A percentile compares a stretch with the other conserved stretches of the same genome.
Conservation (phyloP, 768 basidiomycete genomes). For the Obba rivulosa region DNA sequence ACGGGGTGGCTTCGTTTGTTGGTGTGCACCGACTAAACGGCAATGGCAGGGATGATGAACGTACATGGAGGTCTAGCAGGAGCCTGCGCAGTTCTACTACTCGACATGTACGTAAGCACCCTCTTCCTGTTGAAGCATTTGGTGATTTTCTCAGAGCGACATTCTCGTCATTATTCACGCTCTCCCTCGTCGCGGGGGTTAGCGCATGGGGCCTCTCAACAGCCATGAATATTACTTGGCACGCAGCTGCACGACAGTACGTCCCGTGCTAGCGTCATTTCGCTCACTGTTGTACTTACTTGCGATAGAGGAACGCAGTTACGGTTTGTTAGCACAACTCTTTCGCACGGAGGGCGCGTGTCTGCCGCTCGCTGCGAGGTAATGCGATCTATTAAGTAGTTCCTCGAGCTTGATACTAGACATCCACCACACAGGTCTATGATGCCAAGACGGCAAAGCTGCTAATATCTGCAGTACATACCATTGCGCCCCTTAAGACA, state of each 20-base stretch:
- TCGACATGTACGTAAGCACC: constrained; percentile 24
- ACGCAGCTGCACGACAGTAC: constrained; percentile 14
- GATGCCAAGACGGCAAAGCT: constrained; percentile 16
- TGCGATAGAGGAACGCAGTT: constrained; percentile 15
- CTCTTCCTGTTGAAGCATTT: no score
- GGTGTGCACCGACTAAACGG: neutral
- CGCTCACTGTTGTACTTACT: neutral
- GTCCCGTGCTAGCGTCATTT: neutral
- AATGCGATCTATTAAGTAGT: neutral
- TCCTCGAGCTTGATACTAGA: neutral
- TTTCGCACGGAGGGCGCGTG: constrained; percentile 11
- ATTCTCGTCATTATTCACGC: constrained; percentile 14
- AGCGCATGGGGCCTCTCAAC: constrained; percentile 17
- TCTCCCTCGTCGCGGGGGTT: constrained; percentile 7
- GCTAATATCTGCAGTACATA: constrained; percentile 18
- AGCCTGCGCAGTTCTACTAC: constrained; percentile 10
- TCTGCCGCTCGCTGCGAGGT: constrained; percentile 18
- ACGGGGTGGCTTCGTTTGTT: neutral
- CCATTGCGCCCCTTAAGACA: constrained; percentile 10
- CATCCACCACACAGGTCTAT: constrained; percentile 11
- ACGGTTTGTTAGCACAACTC: constrained; percentile 15
- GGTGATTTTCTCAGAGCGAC: constrained; percentile 10
- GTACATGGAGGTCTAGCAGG: constrained; percentile 19
- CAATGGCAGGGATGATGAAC: constrained; percentile 23
- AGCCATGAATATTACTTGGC: constrained; percentile 17